Evolutionary conservation across 495 filamentous ascomycete genomes (phyloP), one percentile per base, ranked within the genome.

Genomic region (Evansstolkia leycettana): DNA sequence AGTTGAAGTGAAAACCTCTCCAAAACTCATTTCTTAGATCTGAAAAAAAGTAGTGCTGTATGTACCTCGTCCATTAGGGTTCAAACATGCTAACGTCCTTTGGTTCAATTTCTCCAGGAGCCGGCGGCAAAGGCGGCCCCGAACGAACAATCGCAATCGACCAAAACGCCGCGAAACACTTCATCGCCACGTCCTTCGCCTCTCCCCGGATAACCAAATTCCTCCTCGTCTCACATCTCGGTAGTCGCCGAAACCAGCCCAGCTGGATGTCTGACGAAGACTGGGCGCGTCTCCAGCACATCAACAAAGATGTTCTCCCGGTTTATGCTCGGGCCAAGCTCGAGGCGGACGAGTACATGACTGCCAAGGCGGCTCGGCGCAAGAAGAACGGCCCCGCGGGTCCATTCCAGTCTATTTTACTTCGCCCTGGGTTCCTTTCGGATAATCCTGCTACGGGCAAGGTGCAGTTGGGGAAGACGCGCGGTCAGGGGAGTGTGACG

Each of bases 301-400:
- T 60, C 7, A 80, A 76, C 47, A 53, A 57, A 8, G 68, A 67
- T 16, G 48, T 69, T 0, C 59, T 84, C 3, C 67, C 75, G 29
- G 61, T 57, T 1, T 90, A 90, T 54, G 76, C 72, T 46, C 62
- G 78, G 34, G 84, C 85, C 32, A 90, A 89, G 54, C 48, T 80
- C 2, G 76, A 73, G 9, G 81, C 82, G 1, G 84, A 93, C 51
- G 75, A 84, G 55, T 75, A 66, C 28, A 59, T 88, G 40, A 80
- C 77, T 37, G 67, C 70, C 6, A 60, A 69, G 32, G 64, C 65
- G 12, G 65, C 64, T 5, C 65, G 65, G 37, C 51, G 51, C 45
- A 42, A 55, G 5, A 51, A 65, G 41, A 44, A 50, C 37, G 47
- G 62, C 7, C 38, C 42, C 8, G 27, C 39, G 28, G 42, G 38